phyloP scores from a whole-genome alignment of 164 flowering plant species.

The Vitis labrusca region DNA sequence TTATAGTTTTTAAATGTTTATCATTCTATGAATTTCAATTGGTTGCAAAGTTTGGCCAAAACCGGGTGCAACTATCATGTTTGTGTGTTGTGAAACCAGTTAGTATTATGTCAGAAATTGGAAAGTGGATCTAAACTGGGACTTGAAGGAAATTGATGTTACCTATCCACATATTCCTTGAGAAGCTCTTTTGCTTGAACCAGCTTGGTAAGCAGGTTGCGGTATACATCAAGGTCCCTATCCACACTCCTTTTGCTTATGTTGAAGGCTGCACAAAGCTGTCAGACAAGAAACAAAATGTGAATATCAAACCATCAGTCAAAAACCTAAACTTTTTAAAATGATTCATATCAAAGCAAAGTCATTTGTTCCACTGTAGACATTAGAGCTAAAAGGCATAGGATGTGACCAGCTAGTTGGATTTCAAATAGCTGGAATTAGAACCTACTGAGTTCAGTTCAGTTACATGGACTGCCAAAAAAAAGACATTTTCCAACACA shows the following conservation, averaged over 20 bases:
- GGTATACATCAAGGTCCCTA: constrained; percentile 95
- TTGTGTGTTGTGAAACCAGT: no score
- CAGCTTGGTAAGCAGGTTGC: constrained; percentile 88
- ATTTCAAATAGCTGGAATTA: no score
- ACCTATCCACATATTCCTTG: constrained; percentile 93
- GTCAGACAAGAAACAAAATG: constrained; percentile 19
- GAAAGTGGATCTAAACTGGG: not conserved
- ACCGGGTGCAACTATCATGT: no score
- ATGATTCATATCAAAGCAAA: not conserved
- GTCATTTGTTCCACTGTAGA: no score
- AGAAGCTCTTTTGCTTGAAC: constrained; percentile 95
- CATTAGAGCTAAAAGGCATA: no score
- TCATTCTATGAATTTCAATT: no score
- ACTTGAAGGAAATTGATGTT: constrained; percentile 14
- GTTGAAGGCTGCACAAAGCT: constrained; percentile 94
- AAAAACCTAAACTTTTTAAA: not conserved
- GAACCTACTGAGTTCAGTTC: no score
- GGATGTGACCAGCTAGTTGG: no score
- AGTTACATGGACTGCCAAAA: no score
- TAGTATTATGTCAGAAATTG: not conserved
- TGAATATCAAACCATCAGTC: not conserved
- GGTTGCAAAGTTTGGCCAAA: no score
- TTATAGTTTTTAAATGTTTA: no score
- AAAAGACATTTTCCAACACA: no score
- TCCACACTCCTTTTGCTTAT: constrained; percentile 83